Conservation (phyloP, 208 protist genomes). For the Blastocrithidia nonstop region DNA sequence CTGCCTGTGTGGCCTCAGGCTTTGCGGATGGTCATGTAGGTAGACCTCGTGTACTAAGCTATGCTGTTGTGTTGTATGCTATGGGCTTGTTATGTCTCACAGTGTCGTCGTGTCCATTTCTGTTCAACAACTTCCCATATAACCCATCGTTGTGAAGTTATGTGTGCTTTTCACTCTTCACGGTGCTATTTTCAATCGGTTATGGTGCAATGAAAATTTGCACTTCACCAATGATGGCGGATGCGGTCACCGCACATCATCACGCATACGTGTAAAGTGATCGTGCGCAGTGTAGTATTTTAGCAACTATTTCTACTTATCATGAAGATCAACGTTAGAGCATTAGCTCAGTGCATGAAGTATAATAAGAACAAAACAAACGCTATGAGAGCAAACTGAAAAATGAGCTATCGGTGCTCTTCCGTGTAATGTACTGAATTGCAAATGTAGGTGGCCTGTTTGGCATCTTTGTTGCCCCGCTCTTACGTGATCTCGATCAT, state of each 20-base stretch:
- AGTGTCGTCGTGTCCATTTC: conserved; percentile 20
- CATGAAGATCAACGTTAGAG: not conserved
- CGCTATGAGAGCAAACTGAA: conserved; percentile 1
- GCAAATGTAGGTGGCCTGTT: conserved; percentile 29
- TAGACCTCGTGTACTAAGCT: conserved; percentile 14
- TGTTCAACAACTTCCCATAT: conserved; percentile 25
- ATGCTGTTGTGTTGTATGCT: conserved; percentile 14
- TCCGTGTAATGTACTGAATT: conserved; percentile 35
- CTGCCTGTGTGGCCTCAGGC: conserved; percentile 29
- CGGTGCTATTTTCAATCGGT: conserved; percentile 16
- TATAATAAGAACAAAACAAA: no score
- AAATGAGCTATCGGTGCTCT: conserved; percentile 22
- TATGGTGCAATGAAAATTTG: conserved; percentile 66
- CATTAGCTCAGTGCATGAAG: no score
- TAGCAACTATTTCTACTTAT: no score
- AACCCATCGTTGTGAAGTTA: conserved; percentile 3
- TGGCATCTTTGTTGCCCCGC: conserved; percentile 33
- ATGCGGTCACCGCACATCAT: conserved; percentile 14
- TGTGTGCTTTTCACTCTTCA: conserved; percentile 12
- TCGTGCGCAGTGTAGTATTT: no score
- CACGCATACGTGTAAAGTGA: not conserved
- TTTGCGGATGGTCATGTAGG: conserved; percentile 32
- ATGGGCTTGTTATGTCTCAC: conserved; percentile 15
- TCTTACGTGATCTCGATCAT: conserved; percentile 26
- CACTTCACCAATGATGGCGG: conserved; percentile 55